Base-by-base conservation (phyloP, 2,329 filamentous ascomycete species). In the Claviceps spartinae region DNA sequence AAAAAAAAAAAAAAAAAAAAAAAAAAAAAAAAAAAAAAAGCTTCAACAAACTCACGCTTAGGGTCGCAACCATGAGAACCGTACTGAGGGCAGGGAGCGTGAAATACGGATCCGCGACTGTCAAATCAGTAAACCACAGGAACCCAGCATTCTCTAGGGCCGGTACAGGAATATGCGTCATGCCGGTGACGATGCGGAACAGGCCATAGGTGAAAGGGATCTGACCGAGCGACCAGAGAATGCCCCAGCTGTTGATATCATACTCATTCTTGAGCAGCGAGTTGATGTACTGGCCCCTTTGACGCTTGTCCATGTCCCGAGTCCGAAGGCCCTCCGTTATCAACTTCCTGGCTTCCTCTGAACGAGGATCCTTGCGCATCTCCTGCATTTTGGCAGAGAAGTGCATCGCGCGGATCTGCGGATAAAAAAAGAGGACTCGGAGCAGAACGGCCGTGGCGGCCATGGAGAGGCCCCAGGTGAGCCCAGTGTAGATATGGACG, bases 381-480 rank as follows among this genome's bases (percentile, higher is more conserved):
- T 80, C 71, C 50, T 79, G 72, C 66, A 87, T 72, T 55, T 76
- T 78, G 22, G 85, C 81, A 50, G 58, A 64, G 57, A 67, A 66
- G 26, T 59, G 59, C 34, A 67, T 59, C 50, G 62, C 62, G 37
- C 62, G 60, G 48, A 69, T 52, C 55, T 68, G 81, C 14, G 86
- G 78, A 54, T 83, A 81, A 61, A 91, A 73, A 58, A 93, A 73
- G 47, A 71, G 62, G 8, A 75, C 54, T 55, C 91, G 86, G 54
- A 90, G 69, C 6, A 81, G 54, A 1, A 89, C 37, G 37, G 85
- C 82, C 0, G 83, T 78, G 4, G 75, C 67, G 45, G 83, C 67
- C 60, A 96, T 85, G 54, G 86, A 80, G 1, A 72, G 82, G 75
- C 86, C 89, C 93, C 93, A 97, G 13, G 88, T 87, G 52, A 88